Evolutionary conservation across 169 alveolate species (phyloP), one percentile per base, ranked within the genome.

Genomic region (Cryptosporidium parvum): DNA sequence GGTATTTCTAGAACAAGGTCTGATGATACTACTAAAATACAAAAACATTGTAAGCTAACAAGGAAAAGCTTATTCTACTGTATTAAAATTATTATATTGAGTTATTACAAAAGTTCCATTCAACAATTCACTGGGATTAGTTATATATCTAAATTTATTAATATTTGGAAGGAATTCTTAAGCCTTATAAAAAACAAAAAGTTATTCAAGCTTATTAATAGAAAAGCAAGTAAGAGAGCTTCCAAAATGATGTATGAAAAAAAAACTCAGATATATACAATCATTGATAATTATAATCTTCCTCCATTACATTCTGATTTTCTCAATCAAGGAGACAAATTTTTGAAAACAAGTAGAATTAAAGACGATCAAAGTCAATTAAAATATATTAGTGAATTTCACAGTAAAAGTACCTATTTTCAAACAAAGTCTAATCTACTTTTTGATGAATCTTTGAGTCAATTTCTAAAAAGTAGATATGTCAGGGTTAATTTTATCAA

Each of bases 381-480:
- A 48, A 48, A 48, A 48, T 48, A 48, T 14, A 48, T 48, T 14
- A 48, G 56, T 48, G 23, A 48, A 48, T 48, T 26, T 9, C 35
- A 56, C 18, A 56, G 16, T 9, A 21, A 56, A 10, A 10, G 8
- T 2, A 26, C 0, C 1, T 1, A 56, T 26, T 56, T 21, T 6
- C 67, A 56, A 10, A 31, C 35, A 0, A 70, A 29, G 16, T 61
- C 89, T 29, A 67, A 44, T 23, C 16, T 80, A n/a, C 70, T 80
- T 26, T 80, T 80, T 80, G 75, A 65, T 45, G 89, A 80, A 16
- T 62, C 68, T 4, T 42, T 80, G 16, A 26, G 37, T 8, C 29
- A 6, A 7, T 80, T 80, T 5, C 23, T 80, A 39, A 59, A 26
- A 31, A 80, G 75, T 44, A 62, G 65, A 45, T 33, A 48, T 39